Percentiles rank a stretch among this genome's conserved stretches.
Evolutionary conservation across 768 basidiomycete genomes (phyloP).

Genomic region (Kwoniella dejecticola): DNA sequence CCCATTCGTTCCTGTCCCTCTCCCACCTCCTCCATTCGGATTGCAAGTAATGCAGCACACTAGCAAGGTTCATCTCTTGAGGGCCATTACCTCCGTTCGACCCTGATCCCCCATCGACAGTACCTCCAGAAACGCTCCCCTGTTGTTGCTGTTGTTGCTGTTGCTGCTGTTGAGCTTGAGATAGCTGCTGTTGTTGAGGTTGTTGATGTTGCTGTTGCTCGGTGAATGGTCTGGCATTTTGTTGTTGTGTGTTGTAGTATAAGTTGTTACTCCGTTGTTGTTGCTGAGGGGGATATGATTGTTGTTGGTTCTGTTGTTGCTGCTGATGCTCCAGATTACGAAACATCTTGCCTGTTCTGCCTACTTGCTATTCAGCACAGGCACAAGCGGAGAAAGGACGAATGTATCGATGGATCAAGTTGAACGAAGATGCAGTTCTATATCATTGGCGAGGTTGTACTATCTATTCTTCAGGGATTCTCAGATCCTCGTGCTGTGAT

Average conservation of each 20-base stretch:
- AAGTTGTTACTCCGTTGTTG: conserved; percentile 57
- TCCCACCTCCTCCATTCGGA: conserved; percentile 98
- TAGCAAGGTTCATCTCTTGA: conserved; percentile 82
- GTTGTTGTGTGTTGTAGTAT: too few species aligned
- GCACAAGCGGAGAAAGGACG: too few species aligned
- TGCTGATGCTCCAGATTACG: conserved; percentile 9
- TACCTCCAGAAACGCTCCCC: conserved; percentile 14
- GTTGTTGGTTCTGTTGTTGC: conserved; percentile 55
- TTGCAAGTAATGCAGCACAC: conserved; percentile 94
- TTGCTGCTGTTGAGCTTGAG: conserved; percentile 21
- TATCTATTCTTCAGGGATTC: too few species aligned
- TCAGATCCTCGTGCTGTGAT: too few species aligned
- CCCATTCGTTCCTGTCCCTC: conserved; percentile 99
- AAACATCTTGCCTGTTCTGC: conserved; percentile 17
- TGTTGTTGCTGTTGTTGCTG: conserved; percentile 24
- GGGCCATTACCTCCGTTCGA: conserved; percentile 20
- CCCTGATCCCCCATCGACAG: conserved; percentile 28
- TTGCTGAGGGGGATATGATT: conserved; percentile 57
- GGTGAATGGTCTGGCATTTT: too few species aligned
- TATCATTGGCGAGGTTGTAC: too few species aligned
- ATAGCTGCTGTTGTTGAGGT: conserved; percentile 16
- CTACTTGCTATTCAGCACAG: neutral
- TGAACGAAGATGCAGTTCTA: too few species aligned
- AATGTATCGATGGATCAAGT: neutral
- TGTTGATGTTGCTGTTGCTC: conserved; percentile 54